A percentile compares a stretch with the other conserved stretches of the same genome.
Conservation (phyloP, 345 rosid species). For the Streptanthus diversifolius region DNA sequence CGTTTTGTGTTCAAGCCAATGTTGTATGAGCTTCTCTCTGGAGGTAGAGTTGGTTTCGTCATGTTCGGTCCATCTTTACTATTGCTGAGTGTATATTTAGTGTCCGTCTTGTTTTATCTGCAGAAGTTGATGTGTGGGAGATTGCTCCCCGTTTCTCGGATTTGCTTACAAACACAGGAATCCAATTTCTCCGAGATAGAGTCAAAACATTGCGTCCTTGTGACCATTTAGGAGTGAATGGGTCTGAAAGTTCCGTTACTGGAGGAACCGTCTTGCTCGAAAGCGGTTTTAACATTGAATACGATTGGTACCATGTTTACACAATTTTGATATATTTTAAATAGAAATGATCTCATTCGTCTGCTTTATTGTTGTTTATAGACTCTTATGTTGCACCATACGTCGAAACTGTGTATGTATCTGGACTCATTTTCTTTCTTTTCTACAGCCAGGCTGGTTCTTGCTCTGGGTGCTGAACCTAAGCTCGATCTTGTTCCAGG, state of each 20-base stretch:
- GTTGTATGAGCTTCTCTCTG: constrained; percentile 89
- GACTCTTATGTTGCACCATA: not conserved
- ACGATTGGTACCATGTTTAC: constrained; percentile 75
- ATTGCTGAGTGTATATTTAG: constrained; percentile 2
- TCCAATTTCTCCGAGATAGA: constrained; percentile 72
- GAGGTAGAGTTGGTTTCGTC: constrained; percentile 45
- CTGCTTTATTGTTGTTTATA: not conserved
- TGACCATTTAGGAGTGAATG: constrained; percentile 58
- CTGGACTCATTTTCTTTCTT: constrained; percentile 33
- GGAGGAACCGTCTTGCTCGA: constrained; percentile 88
- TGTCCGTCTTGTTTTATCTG: constrained; percentile 11
- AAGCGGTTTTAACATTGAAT: constrained; percentile 74
- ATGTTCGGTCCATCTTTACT: constrained; percentile 1
- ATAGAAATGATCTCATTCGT: not conserved
- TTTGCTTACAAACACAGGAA: constrained; percentile 67
- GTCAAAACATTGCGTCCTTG: constrained; percentile 64
- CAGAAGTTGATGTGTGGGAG: constrained; percentile 98
- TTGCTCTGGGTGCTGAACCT: constrained; percentile 95
- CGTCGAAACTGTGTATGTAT: not conserved
- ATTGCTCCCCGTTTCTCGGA: constrained; percentile 92
- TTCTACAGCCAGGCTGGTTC: constrained; percentile 95
- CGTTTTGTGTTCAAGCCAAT: constrained; percentile 95
- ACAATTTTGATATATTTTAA: not conserved
- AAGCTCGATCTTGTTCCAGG: constrained; percentile 85
- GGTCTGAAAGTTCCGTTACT: constrained; percentile 40